Evolutionary conservation across 208 protist species (phyloP).

Genomic region (Leishmania tropica): DNA sequence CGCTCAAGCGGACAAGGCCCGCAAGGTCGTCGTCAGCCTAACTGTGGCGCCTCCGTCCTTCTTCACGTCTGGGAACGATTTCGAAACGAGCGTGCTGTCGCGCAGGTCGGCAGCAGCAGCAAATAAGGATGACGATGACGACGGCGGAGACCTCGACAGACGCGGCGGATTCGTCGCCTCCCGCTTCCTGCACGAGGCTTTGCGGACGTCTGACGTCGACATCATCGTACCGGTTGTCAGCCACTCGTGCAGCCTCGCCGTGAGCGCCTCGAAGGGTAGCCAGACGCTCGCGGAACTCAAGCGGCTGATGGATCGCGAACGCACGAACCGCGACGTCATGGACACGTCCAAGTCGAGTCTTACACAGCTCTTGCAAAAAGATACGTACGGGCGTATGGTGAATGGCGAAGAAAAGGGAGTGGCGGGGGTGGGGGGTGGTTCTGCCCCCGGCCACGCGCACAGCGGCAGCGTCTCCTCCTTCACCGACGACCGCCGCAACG

Average conservation of each 20-base stretch:
- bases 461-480: background rate
- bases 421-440: background rate
- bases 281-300: slow-evolving; percentile 45
- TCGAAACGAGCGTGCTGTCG: slow-evolving; percentile 29
- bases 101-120: too few relatives aligned
- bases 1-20: slow-evolving; percentile 7
- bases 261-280: slow-evolving; percentile 65
- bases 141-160: slow-evolving; percentile 11
- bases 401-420: slow-evolving; percentile 24
- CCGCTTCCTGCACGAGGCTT: slow-evolving; percentile 19
- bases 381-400: slow-evolving; percentile 21
- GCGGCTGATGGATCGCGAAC: slow-evolving; percentile 64
- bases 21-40: slow-evolving; percentile 32
- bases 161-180: background rate
- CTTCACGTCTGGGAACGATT: slow-evolving; percentile 71
- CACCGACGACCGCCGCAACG: background rate
- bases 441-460: background rate
- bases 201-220: slow-evolving; percentile 40
- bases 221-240: slow-evolving; percentile 82
- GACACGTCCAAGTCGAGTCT: slow-evolving; percentile 76
- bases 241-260: slow-evolving; percentile 43
- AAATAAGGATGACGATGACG: slow-evolving; percentile 12
- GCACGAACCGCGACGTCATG: slow-evolving; percentile 60
- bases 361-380: slow-evolving; percentile 58
- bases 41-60: slow-evolving; percentile 54